Evolutionary conservation across 805 yeast genomes (phyloP).

Genomic region (Candida quercuum): DNA sequence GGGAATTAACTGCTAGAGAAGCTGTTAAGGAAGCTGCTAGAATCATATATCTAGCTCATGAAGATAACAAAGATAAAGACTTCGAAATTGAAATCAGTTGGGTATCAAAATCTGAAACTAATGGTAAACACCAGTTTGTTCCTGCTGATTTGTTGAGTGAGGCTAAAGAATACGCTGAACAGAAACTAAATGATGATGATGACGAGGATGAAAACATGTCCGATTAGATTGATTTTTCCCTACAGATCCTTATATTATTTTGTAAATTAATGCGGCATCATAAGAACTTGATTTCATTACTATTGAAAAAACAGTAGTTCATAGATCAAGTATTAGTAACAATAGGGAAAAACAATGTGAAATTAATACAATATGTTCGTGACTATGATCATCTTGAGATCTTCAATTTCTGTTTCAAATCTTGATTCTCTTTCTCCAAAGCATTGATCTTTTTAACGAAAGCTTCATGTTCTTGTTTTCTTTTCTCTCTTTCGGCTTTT

Average conservation of each 20-base stretch:
- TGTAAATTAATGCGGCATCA: too few species aligned
- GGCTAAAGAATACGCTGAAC: conserved; percentile 80
- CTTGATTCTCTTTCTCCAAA: conserved; percentile 49
- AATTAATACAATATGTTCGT: too few species aligned
- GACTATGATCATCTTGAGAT: neutral
- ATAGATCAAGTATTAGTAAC: too few species aligned
- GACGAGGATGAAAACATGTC: conserved; percentile 47
- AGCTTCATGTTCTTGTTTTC: conserved; percentile 55
- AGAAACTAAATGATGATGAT: conserved; percentile 73
- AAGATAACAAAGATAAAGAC: conserved; percentile 95
- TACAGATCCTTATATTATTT: too few species aligned
- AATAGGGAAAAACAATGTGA: too few species aligned
- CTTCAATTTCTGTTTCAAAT: conserved; percentile 27
- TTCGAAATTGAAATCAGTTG: conserved; percentile 93
- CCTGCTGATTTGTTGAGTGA: conserved; percentile 76
- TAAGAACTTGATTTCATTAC: too few species aligned
- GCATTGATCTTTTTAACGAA: conserved; percentile 46
- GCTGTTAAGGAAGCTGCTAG: conserved; percentile 94
- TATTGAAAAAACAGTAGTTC: neutral
- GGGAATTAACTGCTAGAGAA: conserved; percentile 63
- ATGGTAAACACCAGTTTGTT: conserved; percentile 73
- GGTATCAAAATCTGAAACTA: conserved; percentile 73
- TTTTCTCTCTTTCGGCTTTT: conserved; percentile 67
- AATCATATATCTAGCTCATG: conserved; percentile 91
- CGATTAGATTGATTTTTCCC: too few species aligned